Percentiles rank a stretch among this genome's conserved stretches.
These are phyloP conservation scores for Pseudofabraea citricarpa DNA, from an alignment of 2,329 filamentous ascomycete genomes.

Conservation along the genomic window DNA sequence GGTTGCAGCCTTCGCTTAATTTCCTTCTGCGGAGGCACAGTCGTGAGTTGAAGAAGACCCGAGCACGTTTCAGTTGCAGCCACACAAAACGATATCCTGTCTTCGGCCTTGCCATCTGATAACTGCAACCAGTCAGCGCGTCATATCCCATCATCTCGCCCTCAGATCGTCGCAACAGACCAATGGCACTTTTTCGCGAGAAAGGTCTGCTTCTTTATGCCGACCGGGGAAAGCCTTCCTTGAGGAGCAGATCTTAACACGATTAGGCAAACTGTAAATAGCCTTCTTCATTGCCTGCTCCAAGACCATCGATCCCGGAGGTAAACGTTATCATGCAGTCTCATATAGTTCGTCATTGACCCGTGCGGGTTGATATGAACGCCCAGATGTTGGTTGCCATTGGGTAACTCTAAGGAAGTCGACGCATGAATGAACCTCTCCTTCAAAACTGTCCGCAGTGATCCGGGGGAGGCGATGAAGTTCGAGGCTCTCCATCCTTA, in stretches of 20 bases:
- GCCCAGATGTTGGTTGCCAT: not conserved
- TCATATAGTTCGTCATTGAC: conserved; percentile 3
- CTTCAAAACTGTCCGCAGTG: too few species aligned
- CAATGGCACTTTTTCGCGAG: not conserved
- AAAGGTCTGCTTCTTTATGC: not conserved
- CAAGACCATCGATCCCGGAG: not conserved
- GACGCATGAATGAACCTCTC: not conserved
- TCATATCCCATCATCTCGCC: not conserved
- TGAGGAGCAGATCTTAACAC: not conserved
- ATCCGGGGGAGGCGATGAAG: not conserved
- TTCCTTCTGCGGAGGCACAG: too few species aligned
- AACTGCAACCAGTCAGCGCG: not conserved
- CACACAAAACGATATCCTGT: not conserved
- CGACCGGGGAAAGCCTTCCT: not conserved
- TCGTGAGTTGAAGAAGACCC: too few species aligned
- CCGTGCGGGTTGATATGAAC: not conserved
- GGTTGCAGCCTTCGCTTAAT: too few species aligned
- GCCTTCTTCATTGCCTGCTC: not conserved
- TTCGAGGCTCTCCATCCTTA: not conserved
- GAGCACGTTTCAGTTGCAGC: not conserved
- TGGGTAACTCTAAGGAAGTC: not conserved
- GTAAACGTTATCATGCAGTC: not conserved
- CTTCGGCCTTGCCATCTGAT: not conserved
- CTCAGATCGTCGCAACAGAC: not conserved
- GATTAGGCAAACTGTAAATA: not conserved